phyloP scores from a whole-genome alignment of 75 land plant genomes.

The Pinus taeda region DNA sequence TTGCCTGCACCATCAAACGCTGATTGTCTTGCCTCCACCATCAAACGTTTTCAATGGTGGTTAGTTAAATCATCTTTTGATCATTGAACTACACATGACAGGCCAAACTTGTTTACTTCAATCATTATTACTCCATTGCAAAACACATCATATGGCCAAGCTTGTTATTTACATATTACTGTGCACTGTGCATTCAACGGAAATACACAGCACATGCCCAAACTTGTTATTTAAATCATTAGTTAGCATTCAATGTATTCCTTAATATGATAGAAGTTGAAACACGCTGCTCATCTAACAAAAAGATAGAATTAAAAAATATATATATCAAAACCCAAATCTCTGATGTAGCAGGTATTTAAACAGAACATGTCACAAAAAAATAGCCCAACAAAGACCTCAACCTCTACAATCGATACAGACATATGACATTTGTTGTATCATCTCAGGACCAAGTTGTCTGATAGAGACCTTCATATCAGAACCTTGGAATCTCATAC shows the following conservation, averaged over 20 bases:
- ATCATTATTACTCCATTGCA: background rate
- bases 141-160: too few relatives aligned
- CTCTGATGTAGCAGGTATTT: background rate
- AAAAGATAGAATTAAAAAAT: background rate
- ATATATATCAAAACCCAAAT: background rate
- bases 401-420: slow-evolving; percentile 69
- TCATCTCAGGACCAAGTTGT: slow-evolving; percentile 82
- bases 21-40: slow-evolving; percentile 55
- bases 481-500: slow-evolving; percentile 73
- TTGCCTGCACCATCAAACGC: slow-evolving; percentile 41
- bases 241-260: too few relatives aligned
- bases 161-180: too few relatives aligned
- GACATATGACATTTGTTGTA: slow-evolving; percentile 86
- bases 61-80: too few relatives aligned
- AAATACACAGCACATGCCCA: too few relatives aligned
- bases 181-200: too few relatives aligned
- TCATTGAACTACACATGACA: too few relatives aligned
- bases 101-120: background rate
- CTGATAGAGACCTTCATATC: slow-evolving; percentile 72
- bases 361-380: background rate
- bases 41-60: background rate
- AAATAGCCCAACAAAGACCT: too few relatives aligned
- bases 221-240: background rate
- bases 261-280: too few relatives aligned
- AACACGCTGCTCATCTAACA: too few relatives aligned